Conservation (phyloP, 805 yeast genomes). For the Lachancea dasiensis region DNA sequence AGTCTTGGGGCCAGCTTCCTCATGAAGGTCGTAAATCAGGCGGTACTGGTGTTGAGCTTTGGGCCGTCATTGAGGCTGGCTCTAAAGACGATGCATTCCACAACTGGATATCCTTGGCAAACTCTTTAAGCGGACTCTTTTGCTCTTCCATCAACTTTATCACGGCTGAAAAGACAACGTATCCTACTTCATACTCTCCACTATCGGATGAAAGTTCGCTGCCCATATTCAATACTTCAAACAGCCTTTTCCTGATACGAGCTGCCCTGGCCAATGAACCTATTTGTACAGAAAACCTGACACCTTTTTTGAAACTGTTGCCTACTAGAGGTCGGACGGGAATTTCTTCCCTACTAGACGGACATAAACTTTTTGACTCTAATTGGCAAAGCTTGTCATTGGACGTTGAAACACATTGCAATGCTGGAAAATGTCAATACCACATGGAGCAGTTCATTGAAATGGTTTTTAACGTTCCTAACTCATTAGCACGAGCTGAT, state of each 20-base stretch:
- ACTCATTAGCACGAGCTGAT: conserved; percentile 52
- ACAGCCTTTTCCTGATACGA: conserved; percentile 52
- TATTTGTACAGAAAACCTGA: conserved; percentile 91
- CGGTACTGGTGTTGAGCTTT: conserved; percentile 92
- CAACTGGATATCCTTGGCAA: conserved; percentile 67
- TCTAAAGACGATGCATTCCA: conserved; percentile 47
- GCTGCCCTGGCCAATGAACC: conserved; percentile 95
- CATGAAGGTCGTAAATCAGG: conserved; percentile 67
- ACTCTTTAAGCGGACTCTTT: conserved; percentile 80
- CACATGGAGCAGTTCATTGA: conserved; percentile 62
- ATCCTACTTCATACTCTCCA: conserved; percentile 42
- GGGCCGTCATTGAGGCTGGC: conserved; percentile 75
- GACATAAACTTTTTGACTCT: conserved; percentile 84
- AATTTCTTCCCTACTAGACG: conserved; percentile 75
- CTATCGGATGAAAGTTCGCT: conserved; percentile 19
- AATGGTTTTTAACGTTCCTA: conserved; percentile 64
- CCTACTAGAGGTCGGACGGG: conserved; percentile 94
- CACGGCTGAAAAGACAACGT: conserved; percentile 71
- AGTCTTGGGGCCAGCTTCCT: conserved; percentile 80
- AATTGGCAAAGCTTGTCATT: conserved; percentile 93
- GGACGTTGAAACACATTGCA: conserved; percentile 60
- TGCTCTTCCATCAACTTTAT: conserved; percentile 93
- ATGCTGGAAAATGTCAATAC: conserved; percentile 39
- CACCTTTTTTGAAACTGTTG: conserved; percentile 83
- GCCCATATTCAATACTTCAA: conserved; percentile 28